phyloP scores from a whole-genome alignment of 805 yeast species.

The Candida mattraensis region DNA sequence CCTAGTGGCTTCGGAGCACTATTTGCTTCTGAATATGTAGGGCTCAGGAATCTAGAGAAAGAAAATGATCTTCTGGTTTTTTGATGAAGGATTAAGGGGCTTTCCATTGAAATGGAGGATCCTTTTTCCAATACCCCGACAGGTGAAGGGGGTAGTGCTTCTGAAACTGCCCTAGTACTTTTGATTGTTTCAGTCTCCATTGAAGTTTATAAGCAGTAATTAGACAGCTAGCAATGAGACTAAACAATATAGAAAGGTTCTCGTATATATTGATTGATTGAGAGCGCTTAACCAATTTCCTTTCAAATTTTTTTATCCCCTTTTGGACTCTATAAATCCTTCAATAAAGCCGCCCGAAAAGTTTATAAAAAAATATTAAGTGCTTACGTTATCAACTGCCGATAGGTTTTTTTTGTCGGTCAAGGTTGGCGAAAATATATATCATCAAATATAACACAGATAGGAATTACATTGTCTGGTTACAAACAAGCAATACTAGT shows the following conservation, averaged over 20 bases:
- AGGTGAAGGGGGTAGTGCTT: constrained; percentile 1
- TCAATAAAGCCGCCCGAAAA: no score
- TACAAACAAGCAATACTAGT: no score
- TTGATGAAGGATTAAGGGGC: not conserved
- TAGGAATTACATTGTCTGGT: not conserved
- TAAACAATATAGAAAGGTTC: no score
- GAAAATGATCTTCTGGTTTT: constrained; percentile 11
- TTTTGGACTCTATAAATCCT: no score
- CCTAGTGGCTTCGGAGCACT: no score
- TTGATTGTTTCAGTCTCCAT: constrained; percentile 1
- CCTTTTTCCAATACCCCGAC: constrained; percentile 2
- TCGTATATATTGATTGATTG: not conserved
- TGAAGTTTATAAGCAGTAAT: not conserved
- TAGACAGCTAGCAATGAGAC: no score
- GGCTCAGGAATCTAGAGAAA: constrained; percentile 8
- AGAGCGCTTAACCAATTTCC: no score
- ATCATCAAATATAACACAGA: not conserved
- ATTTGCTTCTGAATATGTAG: constrained; percentile 2
- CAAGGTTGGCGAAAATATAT: not conserved
- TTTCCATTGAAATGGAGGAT: constrained; percentile 1
- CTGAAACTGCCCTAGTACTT: not conserved
- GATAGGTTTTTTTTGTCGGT: not conserved
- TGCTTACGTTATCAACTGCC: no score
- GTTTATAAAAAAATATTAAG: no score
- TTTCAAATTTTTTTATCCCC: no score